Percentiles rank a stretch among this genome's conserved stretches.
phyloP scores from a whole-genome alignment of 192 early-diverging fungal species.

The Chytriomyces hyalinus region DNA sequence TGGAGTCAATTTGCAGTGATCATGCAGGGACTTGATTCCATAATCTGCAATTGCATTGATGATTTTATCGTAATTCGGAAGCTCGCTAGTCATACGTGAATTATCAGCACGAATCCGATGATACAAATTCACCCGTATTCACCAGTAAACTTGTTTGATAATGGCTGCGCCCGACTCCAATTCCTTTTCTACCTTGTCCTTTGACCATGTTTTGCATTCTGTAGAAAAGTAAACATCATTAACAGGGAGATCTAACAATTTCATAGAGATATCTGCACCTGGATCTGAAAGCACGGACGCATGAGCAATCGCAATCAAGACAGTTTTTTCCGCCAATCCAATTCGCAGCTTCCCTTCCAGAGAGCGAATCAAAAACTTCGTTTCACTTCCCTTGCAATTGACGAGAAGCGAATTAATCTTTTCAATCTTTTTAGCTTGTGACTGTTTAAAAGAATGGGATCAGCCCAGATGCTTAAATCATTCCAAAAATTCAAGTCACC shows the following conservation, averaged over 20 bases:
- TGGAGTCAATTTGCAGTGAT: conserved; percentile 89
- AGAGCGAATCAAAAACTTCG: conserved; percentile 86
- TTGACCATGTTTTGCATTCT: conserved; percentile 46
- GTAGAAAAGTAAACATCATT: background rate
- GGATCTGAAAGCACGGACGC: conserved; percentile 71
- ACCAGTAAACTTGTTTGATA: conserved; percentile 75
- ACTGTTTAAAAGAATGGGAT: conserved; percentile 48
- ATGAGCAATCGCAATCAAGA: conserved; percentile 87
- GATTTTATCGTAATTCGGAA: conserved; percentile 91
- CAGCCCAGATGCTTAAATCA: background rate
- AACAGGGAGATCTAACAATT: conserved; percentile 7
- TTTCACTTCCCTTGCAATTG: conserved; percentile 76
- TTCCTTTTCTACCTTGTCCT: conserved; percentile 52
- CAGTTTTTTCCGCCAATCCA: conserved; percentile 92
- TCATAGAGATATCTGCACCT: conserved; percentile 35
- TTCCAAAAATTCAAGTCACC: conserved; percentile 47
- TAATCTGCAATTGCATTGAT: conserved; percentile 82
- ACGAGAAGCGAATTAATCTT: conserved; percentile 79
- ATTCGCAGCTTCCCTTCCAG: conserved; percentile 95
- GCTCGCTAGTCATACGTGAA: conserved; percentile 64
- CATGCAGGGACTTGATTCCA: conserved; percentile 69
- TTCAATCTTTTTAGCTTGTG: conserved; percentile 75
- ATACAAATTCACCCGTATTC: conserved; percentile 9
- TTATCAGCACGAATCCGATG: background rate
- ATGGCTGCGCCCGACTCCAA: conserved; percentile 56